Evolutionary conservation across 1,284 basidiomycete species (phyloP).

Genomic region (Fomitopsis palustris): DNA sequence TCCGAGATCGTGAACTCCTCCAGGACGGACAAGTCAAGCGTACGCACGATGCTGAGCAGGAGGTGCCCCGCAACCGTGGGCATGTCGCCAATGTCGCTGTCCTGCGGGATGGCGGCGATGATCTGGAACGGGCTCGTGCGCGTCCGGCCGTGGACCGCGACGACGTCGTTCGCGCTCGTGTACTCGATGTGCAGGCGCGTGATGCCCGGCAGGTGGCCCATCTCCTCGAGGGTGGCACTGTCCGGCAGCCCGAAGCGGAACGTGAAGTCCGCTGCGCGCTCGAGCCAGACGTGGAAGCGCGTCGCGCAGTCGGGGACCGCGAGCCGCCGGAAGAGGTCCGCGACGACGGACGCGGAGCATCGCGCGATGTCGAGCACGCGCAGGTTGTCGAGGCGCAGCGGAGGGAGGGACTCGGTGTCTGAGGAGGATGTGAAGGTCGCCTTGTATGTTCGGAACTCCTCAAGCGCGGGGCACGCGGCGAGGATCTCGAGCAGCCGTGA

Average conservation of each 20-base stretch:
- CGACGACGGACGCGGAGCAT: conserved; percentile 17
- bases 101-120: conserved; percentile 18
- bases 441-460: conserved; percentile 24
- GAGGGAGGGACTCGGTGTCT: conserved; percentile 16
- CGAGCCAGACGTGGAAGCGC: conserved; percentile 24
- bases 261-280: conserved; percentile 26
- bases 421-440: conserved; percentile 19
- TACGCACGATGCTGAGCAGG: conserved; percentile 21
- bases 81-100: conserved; percentile 27
- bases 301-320: conserved; percentile 25
- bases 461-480: conserved; percentile 22
- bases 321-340: conserved; percentile 23
- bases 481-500: conserved; percentile 25
- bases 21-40: conserved; percentile 23
- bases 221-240: conserved; percentile 17
- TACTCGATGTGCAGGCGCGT: conserved; percentile 23
- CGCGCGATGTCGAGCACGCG: conserved; percentile 24
- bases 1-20: conserved; percentile 29
- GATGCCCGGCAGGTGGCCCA: conserved; percentile 24
- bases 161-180: conserved; percentile 26
- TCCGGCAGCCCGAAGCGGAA: conserved; percentile 27
- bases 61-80: conserved; percentile 24
- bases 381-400: conserved; percentile 22
- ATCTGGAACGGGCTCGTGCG: conserved; percentile 23
- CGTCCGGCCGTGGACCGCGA: conserved; percentile 23